Percentiles rank a stretch among this genome's conserved stretches.
These are phyloP conservation scores for Plasmodium gonderi DNA, from an alignment of 169 alveolate species.

Conservation along the genomic window DNA sequence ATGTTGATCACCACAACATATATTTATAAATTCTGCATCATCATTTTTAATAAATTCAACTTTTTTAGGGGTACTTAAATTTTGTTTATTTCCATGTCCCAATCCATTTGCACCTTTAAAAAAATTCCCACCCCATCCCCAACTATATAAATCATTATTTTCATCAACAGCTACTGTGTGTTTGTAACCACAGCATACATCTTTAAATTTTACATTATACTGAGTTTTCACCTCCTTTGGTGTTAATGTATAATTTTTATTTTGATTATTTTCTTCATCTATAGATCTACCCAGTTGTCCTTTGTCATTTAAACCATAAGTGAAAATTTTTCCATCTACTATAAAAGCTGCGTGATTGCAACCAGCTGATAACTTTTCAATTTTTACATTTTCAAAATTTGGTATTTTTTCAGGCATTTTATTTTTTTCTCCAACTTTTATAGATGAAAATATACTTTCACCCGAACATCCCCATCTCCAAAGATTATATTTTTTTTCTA, in stretches of 20 bases:
- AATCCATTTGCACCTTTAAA: constrained; percentile 65
- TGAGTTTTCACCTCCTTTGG: constrained; percentile 74
- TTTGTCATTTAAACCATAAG: constrained; percentile 68
- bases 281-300: constrained; percentile 52
- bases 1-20: constrained; percentile 81
- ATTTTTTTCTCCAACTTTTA: constrained; percentile 56
- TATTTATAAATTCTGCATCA: constrained; percentile 71
- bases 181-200: constrained; percentile 80
- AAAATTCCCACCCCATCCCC: constrained; percentile 87
- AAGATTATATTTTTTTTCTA: constrained; percentile 32
- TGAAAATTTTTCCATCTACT: constrained; percentile 52
- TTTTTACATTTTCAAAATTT: constrained; percentile 52
- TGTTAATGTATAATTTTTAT: constrained; percentile 15
- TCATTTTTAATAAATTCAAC: constrained; percentile 50
- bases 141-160: constrained; percentile 77
- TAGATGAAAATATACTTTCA: constrained; percentile 58
- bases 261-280: constrained; percentile 9
- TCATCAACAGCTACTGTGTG: constrained; percentile 82
- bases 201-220: constrained; percentile 64
- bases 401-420: constrained; percentile 32
- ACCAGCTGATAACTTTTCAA: constrained; percentile 58
- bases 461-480: constrained; percentile 75
- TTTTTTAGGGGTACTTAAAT: constrained; percentile 33
- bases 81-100: constrained; percentile 64
- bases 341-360: constrained; percentile 64